phyloP scores from a whole-genome alignment of 441 rosid species.

The Adansonia madagascariensis region DNA sequence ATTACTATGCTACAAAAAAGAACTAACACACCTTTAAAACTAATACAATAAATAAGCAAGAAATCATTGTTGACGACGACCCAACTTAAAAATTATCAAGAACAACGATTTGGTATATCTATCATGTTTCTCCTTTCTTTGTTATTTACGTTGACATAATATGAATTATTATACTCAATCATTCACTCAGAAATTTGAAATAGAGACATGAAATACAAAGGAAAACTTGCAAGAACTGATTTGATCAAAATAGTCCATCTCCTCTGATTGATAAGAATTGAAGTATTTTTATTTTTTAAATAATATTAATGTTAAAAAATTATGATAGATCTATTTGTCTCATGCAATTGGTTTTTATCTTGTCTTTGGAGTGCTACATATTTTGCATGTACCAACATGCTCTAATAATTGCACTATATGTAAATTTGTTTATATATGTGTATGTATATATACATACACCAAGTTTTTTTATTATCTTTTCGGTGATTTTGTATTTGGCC shows the following conservation, averaged over 20 bases:
- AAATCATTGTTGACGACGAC: not conserved
- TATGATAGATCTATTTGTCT: not conserved
- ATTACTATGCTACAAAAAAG: not conserved
- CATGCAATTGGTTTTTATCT: not conserved
- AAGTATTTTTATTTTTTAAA: not conserved
- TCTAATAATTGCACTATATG: not conserved
- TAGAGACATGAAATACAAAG: not conserved
- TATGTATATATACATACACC: too few relatives aligned
- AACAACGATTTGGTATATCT: not conserved
- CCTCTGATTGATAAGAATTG: not conserved
- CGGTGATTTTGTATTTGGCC: not conserved
- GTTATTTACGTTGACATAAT: not conserved
- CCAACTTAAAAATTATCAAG: not conserved
- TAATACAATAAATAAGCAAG: not conserved
- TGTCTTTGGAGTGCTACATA: not conserved
- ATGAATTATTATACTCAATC: conserved; percentile 8
- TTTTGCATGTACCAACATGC: not conserved
- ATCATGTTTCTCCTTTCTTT: not conserved
- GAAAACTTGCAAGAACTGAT: too few relatives aligned
- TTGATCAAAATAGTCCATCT: not conserved
- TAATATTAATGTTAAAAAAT: not conserved
- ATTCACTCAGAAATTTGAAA: not conserved
- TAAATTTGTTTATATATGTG: not conserved
- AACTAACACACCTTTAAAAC: not conserved
- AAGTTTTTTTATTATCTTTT: not conserved